Evolutionary conservation across 1,284 basidiomycete species (phyloP).

Genomic region (Tylopilus sp.): DNA sequence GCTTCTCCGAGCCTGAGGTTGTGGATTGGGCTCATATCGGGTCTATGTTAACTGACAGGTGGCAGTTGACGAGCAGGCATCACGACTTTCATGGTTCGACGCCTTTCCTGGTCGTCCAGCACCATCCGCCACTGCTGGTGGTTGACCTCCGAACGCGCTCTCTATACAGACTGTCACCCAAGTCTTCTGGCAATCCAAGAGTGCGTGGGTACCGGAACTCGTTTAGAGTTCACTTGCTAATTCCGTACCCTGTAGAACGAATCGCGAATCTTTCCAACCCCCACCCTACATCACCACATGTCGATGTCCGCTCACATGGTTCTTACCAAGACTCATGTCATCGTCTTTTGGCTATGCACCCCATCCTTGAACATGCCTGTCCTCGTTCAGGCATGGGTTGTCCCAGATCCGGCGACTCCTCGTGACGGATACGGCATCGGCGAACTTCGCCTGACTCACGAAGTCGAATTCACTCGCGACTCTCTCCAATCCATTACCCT

Average conservation of each 20-base stretch:
- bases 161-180: not conserved
- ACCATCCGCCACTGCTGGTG: not conserved
- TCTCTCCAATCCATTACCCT: not conserved
- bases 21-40: not conserved
- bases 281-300: not conserved
- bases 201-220: not conserved
- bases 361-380: not conserved
- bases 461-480: not conserved
- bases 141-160: not conserved
- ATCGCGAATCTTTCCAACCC: not conserved
- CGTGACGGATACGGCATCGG: not conserved
- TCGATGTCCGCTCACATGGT: not conserved
- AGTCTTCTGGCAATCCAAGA: not conserved
- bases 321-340: not conserved
- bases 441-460: conserved; percentile 1
- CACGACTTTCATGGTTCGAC: not conserved
- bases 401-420: not conserved
- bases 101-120: not conserved
- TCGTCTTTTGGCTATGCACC: not conserved
- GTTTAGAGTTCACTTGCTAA: not conserved
- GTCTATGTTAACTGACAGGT: too few species aligned
- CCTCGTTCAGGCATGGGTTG: not conserved
- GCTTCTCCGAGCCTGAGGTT: not conserved
- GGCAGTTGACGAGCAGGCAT: too few species aligned
- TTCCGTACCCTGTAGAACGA: not conserved